These are phyloP conservation scores for Crithidia fasciculata DNA, from an alignment of 208 protist species.

Conservation along the genomic window DNA sequence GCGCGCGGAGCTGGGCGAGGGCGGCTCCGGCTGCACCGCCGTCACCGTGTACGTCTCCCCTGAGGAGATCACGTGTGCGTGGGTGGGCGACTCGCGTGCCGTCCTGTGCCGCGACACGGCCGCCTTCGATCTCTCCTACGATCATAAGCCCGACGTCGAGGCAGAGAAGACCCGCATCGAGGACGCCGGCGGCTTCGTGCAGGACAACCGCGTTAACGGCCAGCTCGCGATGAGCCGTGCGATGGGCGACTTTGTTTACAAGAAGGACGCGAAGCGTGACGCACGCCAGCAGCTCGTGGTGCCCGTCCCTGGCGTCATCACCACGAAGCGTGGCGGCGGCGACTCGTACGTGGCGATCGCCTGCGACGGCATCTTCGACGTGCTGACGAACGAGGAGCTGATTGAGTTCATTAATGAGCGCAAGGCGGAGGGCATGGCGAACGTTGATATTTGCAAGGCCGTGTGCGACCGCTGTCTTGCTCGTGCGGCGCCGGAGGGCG, in stretches of 20 bases:
- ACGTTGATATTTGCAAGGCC: slow-evolving; percentile 69
- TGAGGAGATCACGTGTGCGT: slow-evolving; percentile 83
- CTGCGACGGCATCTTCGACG: slow-evolving; percentile 93
- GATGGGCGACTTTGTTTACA: slow-evolving; percentile 95
- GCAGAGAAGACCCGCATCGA: slow-evolving; percentile 84
- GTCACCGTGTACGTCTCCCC: slow-evolving; percentile 74
- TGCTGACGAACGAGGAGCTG: slow-evolving; percentile 84
- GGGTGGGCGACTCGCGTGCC: slow-evolving; percentile 92
- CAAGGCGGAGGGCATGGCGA: slow-evolving; percentile 43
- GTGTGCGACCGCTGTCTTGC: slow-evolving; percentile 78
- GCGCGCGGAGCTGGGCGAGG: slow-evolving; percentile 21
- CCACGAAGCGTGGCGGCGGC: slow-evolving; percentile 37
- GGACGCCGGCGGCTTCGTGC: slow-evolving; percentile 85
- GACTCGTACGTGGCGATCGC: slow-evolving; percentile 81
- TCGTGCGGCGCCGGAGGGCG: slow-evolving; percentile 38
- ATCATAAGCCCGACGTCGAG: slow-evolving; percentile 92
- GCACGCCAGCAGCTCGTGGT: slow-evolving; percentile 80
- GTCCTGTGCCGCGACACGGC: slow-evolving; percentile 82
- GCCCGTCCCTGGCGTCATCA: slow-evolving; percentile 68
- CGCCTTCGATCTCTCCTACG: slow-evolving; percentile 82
- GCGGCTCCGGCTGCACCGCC: slow-evolving; percentile 78
- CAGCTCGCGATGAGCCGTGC: slow-evolving; percentile 94
- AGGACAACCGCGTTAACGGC: slow-evolving; percentile 94
- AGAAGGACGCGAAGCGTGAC: slow-evolving; percentile 52
- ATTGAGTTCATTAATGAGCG: slow-evolving; percentile 54